Percentiles rank a stretch among this genome's conserved stretches.
Conservation (phyloP, 768 basidiomycete species). For the Mycena leptocephala region DNA sequence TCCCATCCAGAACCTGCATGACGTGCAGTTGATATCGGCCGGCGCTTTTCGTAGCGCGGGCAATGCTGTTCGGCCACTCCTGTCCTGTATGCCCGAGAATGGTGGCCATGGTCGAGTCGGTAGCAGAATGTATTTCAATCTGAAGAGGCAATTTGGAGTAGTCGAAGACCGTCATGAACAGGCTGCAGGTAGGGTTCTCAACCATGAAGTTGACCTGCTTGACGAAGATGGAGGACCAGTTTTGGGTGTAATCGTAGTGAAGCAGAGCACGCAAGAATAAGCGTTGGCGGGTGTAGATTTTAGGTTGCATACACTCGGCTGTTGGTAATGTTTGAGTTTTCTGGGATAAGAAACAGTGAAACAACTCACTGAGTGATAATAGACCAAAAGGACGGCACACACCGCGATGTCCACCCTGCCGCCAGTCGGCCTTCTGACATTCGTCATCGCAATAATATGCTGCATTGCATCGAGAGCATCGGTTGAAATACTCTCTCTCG, state of each 20-base stretch:
- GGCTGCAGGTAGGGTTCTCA: neutral
- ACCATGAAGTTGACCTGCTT: neutral
- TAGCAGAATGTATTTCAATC: neutral
- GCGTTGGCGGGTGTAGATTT: neutral
- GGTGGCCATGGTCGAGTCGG: neutral
- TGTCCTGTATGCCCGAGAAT: neutral
- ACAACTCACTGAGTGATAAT: neutral
- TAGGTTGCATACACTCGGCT: neutral
- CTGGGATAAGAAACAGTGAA: neutral
- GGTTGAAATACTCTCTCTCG: neutral
- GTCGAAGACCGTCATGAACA: neutral
- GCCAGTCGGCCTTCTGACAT: neutral
- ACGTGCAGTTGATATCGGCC: neutral
- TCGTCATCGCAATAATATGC: neutral
- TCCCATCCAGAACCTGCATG: neutral
- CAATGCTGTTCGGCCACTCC: neutral
- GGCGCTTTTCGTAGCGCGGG: neutral
- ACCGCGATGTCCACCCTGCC: neutral
- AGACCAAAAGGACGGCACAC: neutral
- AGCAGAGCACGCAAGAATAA: neutral
- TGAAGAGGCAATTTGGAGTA: neutral
- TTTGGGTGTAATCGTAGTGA: neutral
- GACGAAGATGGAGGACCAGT: neutral
- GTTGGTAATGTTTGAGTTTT: neutral
- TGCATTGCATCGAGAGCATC: neutral